Evolutionary conservation across 2,329 filamentous ascomycete species (phyloP), one percentile per base, ranked within the genome.

Genomic region (Hymenoscyphus fructigenus): DNA sequence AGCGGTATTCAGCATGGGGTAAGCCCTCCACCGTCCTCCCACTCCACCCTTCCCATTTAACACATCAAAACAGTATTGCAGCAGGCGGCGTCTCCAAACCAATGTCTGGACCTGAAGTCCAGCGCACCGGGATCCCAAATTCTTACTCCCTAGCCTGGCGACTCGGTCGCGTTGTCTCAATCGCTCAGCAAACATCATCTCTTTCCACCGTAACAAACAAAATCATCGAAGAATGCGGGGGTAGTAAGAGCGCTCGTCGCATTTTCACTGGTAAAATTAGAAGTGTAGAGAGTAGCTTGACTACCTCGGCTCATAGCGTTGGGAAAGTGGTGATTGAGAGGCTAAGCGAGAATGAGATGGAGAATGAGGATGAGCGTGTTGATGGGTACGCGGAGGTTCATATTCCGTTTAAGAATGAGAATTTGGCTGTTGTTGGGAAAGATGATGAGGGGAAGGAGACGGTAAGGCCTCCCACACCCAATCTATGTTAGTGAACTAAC

Each of bases 381-480:
- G 29, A 32, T 20, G 28, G 32, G 2, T 26, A 29, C 12, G 61
- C 41, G 3, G 53, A 58, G 14, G 34, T 57, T 82, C 0, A 85
- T 72, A 87, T 91, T 59, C 88, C 88, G 0, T 91, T 91, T 79
- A 90, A 90, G 77, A 91, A 91, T 74, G 88, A 91, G 72, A 91
- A 91, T 70, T 88, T 91, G 56, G 84, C 84, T n/a, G 88, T 50
- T 23, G 9, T 50, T 23, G 44, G 44, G 20, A 50, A 23, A 12
- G 20, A 50, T 50, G 44, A 50, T 2, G 20, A 10, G 17, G 44
- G 44, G 20, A 23, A 10, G 20, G 44, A 50, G 17, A 50, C 44
- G 9, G 44, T 50, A 29, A 3, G 28, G 3, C 28, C 6, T 29
- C 28, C 28, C 6, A 29, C 28, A 29, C 28, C 28, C 3, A 3